phyloP scores from a whole-genome alignment of 2,329 filamentous ascomycete genomes.

The Ploettnerulaceae sp. region DNA sequence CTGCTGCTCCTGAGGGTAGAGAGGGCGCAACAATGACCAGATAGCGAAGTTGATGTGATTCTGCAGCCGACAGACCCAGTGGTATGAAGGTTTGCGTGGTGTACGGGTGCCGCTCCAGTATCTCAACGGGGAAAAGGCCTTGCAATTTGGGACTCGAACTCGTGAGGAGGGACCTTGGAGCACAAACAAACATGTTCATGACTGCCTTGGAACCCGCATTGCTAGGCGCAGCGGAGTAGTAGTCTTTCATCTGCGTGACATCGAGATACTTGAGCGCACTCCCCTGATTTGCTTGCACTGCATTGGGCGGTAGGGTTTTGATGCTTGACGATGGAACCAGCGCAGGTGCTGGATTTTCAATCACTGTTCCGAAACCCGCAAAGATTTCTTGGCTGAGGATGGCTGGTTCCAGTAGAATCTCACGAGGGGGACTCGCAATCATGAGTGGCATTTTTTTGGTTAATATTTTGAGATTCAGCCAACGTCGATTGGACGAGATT shows the following conservation, averaged over 20 bases:
- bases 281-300: constrained; percentile 73
- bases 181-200: constrained; percentile 73
- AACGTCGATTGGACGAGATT: too few species aligned
- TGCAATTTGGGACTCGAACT: constrained; percentile 20
- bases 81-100: constrained; percentile 93
- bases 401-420: constrained; percentile 47
- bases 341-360: constrained; percentile 64
- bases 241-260: constrained; percentile 67
- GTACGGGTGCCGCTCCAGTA: constrained; percentile 89
- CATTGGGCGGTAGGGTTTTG: constrained; percentile 37
- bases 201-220: constrained; percentile 52
- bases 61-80: constrained; percentile 50
- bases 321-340: constrained; percentile 43
- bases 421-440: constrained; percentile 11
- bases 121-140: constrained; percentile 56
- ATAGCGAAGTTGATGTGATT: constrained; percentile 50
- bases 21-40: constrained; percentile 87
- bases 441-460: constrained; percentile 21
- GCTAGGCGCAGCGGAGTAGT: constrained; percentile 64
- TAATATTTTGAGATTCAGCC: too few species aligned
- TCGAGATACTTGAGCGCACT: constrained; percentile 81
- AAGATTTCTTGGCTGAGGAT: constrained; percentile 68
- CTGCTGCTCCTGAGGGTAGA: constrained; percentile 43
- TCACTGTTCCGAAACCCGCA: constrained; percentile 74
- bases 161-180: constrained; percentile 37